A percentile compares a stretch with the other conserved stretches of the same genome.
phyloP scores from a whole-genome alignment of 805 yeast genomes.

The Candida dendrica region DNA sequence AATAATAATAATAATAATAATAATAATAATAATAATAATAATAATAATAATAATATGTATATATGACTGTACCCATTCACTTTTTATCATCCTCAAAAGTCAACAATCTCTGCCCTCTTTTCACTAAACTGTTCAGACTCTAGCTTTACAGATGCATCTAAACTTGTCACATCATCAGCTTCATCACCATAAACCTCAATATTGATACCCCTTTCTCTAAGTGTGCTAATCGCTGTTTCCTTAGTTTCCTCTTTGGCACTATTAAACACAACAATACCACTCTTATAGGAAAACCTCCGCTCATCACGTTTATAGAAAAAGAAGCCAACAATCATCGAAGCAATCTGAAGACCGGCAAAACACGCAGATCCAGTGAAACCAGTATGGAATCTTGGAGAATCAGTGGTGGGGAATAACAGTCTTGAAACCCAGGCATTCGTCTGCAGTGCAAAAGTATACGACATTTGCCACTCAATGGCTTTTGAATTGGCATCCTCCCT shows the following conservation, averaged over 20 bases:
- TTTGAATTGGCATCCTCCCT: constrained; percentile 45
- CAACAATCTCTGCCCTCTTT: too few relatives aligned
- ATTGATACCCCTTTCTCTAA: not conserved
- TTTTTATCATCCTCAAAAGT: too few relatives aligned
- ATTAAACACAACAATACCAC: constrained; percentile 27
- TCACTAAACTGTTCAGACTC: too few relatives aligned
- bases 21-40: too few relatives aligned
- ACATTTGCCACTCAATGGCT: constrained; percentile 39
- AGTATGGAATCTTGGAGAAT: constrained; percentile 45
- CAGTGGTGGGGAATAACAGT: constrained; percentile 35
- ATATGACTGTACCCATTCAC: too few relatives aligned
- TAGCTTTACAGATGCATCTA: too few relatives aligned
- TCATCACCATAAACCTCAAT: too few relatives aligned
- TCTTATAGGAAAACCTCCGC: constrained; percentile 24
- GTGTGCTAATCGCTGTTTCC: not conserved
- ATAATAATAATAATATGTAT: too few relatives aligned
- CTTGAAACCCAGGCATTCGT: constrained; percentile 44
- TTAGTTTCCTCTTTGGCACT: constrained; percentile 11
- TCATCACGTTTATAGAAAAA: constrained; percentile 33
- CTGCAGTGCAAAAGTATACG: constrained; percentile 44
- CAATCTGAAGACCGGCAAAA: constrained; percentile 22
- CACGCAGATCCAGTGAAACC: constrained; percentile 44
- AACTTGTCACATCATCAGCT: too few relatives aligned
- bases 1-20: too few relatives aligned
- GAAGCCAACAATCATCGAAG: constrained; percentile 22